Evolutionary conservation across 2,329 filamentous ascomycete species (phyloP), one percentile per base, ranked within the genome.

Genomic region (Pezicula rhizophila): DNA sequence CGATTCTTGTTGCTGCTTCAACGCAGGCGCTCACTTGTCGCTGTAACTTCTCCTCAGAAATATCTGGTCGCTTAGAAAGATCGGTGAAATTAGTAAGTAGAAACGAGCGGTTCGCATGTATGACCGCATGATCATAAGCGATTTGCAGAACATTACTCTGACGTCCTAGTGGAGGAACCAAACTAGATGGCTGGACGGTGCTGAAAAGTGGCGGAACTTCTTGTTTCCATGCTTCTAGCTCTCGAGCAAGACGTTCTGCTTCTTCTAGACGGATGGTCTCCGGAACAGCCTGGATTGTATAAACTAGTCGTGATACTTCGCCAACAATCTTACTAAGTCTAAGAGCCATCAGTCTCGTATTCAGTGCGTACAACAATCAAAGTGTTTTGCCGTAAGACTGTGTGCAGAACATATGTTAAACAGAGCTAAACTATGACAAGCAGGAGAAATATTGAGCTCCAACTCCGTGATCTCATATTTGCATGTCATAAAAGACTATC

Each of bases 81-180:
- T 57, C 62, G 3, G 68, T 64, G 41, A 69, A 69, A 53, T 68
- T 67, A 20, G 65, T 64, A 0, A 81, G 66, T 0, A 82, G 67
- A 40, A 80, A 77, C 0, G 75, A 72, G 0, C 79, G 71, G 42
- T 77, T 79, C 6, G 76, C 71, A 15, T 81, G 70, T 57, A 82
- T 77, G 8, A 77, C 67, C 2, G 77, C 75, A 46, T 82, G 78
- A 4, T 70, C 72, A 52, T 79, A 73, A 0, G 76, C 76, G 0
- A 82, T 64, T 35, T 73, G 74, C 8, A 82, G 61, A 1, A 78
- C 76, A 0, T 68, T 74, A 2, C 76, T 72, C 52, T 81, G 78
- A 3, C 67, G 69, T 31, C 62, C 66, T 35, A 76, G 74, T 4
- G 65, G 68, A 0, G 69, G 67, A 10, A 77, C 72, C 2, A 77